phyloP scores from a whole-genome alignment of 2,329 filamentous ascomycete genomes.

The Colletotrichum horii region DNA sequence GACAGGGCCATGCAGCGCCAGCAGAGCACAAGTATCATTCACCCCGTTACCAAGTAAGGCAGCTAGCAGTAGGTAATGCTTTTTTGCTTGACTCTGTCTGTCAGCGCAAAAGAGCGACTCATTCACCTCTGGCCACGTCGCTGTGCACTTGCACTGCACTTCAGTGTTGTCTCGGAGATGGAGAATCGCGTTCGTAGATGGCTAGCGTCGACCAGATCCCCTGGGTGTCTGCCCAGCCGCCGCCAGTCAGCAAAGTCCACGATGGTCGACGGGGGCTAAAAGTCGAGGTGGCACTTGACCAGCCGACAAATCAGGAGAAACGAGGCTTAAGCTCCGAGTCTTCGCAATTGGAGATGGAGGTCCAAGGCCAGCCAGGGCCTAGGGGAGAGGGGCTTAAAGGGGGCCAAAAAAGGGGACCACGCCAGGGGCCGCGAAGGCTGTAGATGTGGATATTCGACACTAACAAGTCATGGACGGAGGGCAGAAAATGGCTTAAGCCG shows the following conservation, averaged over 20 bases:
- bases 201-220: background rate
- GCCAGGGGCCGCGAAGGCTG: background rate
- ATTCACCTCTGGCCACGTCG: background rate
- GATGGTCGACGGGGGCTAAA: background rate
- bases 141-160: background rate
- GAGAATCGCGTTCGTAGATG: background rate
- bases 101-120: background rate
- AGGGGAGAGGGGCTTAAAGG: background rate
- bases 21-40: background rate
- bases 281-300: conserved; percentile 1
- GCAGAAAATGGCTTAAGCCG: background rate
- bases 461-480: background rate
- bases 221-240: background rate
- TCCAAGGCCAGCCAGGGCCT: background rate
- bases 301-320: background rate
- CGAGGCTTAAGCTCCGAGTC: background rate
- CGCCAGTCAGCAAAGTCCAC: background rate
- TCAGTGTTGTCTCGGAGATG: background rate
- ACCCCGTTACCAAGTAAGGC: background rate
- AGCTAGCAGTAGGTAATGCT: background rate
- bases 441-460: background rate
- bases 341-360: background rate
- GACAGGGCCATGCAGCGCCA: background rate
- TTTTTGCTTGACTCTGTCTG: background rate
- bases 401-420: background rate